Base-by-base conservation (phyloP, 768 basidiomycete species). In the Calocera cornea region DNA sequence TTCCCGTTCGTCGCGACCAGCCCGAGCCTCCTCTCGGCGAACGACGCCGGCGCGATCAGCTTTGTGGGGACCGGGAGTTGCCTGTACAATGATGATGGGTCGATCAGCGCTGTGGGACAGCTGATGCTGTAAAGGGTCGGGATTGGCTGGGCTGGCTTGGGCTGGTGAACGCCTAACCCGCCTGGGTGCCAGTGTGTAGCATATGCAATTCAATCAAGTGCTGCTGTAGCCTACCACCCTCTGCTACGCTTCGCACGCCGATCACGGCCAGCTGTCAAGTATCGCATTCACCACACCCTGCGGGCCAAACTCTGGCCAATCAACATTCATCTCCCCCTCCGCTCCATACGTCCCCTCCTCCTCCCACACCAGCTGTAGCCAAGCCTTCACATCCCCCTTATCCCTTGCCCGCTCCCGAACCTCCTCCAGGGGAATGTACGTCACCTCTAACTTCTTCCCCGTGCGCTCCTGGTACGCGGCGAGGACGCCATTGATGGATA, bases 371-470 rank as follows among this genome's bases (percentile, higher is more conserved):
- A 47, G 24, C 44, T 47, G 44, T 5, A 47, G 5, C 3, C 7
- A 47, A 7, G 44, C 5, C 44, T 47, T 47, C 8, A 47, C 7
- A 24, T 47, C 19, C 44, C 44, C 44, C 44, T 71, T 65, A 34
- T 69, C 65, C 34, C 36, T 36, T 34, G 67, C 12, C 33, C 68
- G 47, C 14, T 49, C 67, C 34, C 66, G 63, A n/a, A 71, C 49
- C 64, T 65, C 71, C 19, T 54, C 66, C 19, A 47, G 40, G 2
- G 70, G 19, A 1, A 54, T 31, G 22, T 65, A 49, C 1, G 40
- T 64, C 34, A 72, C 67, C 17, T 70, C 69, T 27, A 66, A 19
- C 66, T 66, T 71, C 49, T 68, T 65, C 0, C 71, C 71, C 17
- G 66, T 66, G 41, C 31, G 66, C 19, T 65, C 66, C 33, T 66